Evolutionary conservation across 257 asterid genomes (phyloP).

Genomic region (Henckelia pumila): DNA sequence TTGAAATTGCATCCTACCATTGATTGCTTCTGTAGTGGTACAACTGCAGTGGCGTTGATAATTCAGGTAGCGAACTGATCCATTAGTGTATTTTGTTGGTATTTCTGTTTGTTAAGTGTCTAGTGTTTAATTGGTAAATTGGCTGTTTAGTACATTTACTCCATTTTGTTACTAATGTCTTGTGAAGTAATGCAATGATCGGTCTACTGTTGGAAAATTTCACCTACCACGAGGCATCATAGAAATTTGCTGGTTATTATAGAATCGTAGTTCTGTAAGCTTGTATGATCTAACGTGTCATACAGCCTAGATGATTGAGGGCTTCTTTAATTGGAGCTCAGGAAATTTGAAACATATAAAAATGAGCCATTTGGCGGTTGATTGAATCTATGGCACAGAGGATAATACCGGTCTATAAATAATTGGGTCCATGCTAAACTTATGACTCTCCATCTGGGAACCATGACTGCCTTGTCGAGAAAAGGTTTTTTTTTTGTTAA

Average conservation of each 20-base stretch:
- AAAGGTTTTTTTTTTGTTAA: background rate
- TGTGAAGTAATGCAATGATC: background rate
- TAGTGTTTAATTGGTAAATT: background rate
- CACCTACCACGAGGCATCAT: background rate
- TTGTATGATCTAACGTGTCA: background rate
- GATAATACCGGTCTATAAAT: background rate
- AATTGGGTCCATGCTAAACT: background rate
- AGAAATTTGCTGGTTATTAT: background rate
- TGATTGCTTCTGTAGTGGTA: slow-evolving; percentile 91
- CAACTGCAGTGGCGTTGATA: slow-evolving; percentile 81
- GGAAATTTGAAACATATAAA: background rate
- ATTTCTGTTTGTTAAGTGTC: background rate
- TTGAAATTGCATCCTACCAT: slow-evolving; percentile 76
- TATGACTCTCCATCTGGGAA: background rate
- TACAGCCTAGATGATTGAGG: background rate
- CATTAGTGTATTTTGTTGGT: background rate
- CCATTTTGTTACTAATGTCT: background rate
- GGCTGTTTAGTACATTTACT: background rate
- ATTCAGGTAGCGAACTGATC: slow-evolving; percentile 49
- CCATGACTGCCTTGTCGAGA: background rate
- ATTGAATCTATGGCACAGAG: background rate
- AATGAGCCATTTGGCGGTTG: background rate
- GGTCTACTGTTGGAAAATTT: background rate
- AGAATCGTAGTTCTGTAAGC: background rate
- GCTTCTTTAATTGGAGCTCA: background rate